phyloP scores from a whole-genome alignment of 805 yeast species.

The Schwanniomyces occidentalis region DNA sequence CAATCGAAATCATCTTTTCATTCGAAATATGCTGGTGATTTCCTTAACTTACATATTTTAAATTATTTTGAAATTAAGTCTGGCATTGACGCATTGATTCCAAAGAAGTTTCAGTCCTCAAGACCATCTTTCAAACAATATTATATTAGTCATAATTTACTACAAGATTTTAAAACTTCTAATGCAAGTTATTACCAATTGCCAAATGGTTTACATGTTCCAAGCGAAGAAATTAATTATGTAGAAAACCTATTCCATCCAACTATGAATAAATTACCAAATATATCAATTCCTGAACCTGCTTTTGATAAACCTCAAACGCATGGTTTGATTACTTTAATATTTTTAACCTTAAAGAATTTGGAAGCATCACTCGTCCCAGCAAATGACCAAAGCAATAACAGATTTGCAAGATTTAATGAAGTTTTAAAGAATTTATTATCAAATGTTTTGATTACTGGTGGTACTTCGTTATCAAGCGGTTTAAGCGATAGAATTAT shows the following conservation, averaged over 20 bases:
- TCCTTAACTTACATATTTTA: constrained; percentile 63
- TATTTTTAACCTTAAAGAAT: constrained; percentile 35
- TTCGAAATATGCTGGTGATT: constrained; percentile 83
- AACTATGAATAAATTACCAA: constrained; percentile 46
- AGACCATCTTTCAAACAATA: constrained; percentile 35
- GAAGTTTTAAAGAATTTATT: constrained; percentile 40
- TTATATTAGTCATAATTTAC: constrained; percentile 33
- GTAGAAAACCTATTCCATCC: constrained; percentile 77
- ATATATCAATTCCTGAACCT: constrained; percentile 28
- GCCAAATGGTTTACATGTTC: constrained; percentile 18
- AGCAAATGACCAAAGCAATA: constrained; percentile 29
- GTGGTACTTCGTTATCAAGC: constrained; percentile 56
- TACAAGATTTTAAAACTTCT: constrained; percentile 38
- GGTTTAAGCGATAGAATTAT: constrained; percentile 58
- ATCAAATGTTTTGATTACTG: constrained; percentile 55
- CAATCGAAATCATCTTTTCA: constrained; percentile 63
- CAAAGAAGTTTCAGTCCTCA: constrained; percentile 13
- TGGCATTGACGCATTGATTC: constrained; percentile 16
- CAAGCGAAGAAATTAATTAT: constrained; percentile 14
- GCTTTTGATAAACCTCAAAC: constrained; percentile 47
- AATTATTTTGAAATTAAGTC: constrained; percentile 41
- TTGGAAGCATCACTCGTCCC: constrained; percentile 36
- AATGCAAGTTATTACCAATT: constrained; percentile 20
- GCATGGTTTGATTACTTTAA: constrained; percentile 45
- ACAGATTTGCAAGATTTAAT: constrained; percentile 32